Evolutionary conservation across 345 rosid genomes (phyloP).

Genomic region (Eucalyptus albens): DNA sequence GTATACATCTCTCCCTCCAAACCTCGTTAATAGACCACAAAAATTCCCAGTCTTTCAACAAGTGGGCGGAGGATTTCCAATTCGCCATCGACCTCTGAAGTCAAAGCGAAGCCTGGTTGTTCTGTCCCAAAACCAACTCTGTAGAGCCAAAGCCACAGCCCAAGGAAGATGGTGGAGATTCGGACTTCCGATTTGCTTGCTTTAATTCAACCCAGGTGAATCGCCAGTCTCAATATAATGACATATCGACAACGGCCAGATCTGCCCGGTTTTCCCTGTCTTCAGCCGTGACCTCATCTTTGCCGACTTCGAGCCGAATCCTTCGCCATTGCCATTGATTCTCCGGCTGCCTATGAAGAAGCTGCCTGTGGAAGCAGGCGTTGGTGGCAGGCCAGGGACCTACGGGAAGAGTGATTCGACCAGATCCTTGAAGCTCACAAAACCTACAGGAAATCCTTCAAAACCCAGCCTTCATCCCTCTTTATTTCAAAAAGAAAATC

Average conservation of each 20-base stretch:
- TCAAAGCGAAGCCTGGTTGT: not conserved
- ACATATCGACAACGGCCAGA: conserved; percentile 24
- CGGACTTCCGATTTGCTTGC: conserved; percentile 32
- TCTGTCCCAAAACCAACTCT: not conserved
- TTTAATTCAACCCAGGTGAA: not conserved
- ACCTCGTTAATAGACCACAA: not conserved
- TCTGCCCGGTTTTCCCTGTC: conserved; percentile 28
- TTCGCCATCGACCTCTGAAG: not conserved
- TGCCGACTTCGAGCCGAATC: not conserved
- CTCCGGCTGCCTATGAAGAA: conserved; percentile 15
- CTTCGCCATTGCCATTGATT: not conserved
- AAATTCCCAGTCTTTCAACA: not conserved
- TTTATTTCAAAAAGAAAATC: not conserved
- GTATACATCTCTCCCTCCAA: not conserved
- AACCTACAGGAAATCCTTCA: not conserved
- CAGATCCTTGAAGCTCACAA: conserved; percentile 21
- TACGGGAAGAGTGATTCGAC: conserved; percentile 48
- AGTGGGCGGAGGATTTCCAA: not conserved
- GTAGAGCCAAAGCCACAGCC: not conserved
- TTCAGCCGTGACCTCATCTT: conserved; percentile 14
- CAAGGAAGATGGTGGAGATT: conserved; percentile 1
- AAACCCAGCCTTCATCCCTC: not conserved
- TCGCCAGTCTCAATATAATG: conserved; percentile 27
- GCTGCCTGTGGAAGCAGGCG: conserved; percentile 13
- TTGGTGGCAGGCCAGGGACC: not conserved